These are phyloP conservation scores for Fusarium sp. DNA, from an alignment of 2,329 filamentous ascomycete genomes.

Conservation along the genomic window DNA sequence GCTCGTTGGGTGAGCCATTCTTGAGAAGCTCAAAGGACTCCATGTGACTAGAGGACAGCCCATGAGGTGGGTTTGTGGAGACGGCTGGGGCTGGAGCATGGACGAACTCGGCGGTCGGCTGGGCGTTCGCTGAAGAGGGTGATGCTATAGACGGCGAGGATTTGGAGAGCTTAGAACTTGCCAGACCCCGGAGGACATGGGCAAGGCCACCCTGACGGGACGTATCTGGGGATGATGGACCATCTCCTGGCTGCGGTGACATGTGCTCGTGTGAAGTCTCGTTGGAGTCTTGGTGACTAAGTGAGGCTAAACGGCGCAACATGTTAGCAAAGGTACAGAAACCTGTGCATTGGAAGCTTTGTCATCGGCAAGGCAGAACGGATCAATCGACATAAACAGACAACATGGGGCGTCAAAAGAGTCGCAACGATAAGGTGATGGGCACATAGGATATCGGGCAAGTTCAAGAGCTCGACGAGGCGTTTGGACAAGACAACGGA, in stretches of 20 bases:
- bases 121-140: slow-evolving; percentile 50
- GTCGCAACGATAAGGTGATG: slow-evolving; percentile 17
- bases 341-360: slow-evolving; percentile 31
- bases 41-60: slow-evolving; percentile 62
- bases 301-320: slow-evolving; percentile 43
- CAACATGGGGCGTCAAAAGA: slow-evolving; percentile 13
- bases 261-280: slow-evolving; percentile 59
- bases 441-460: slow-evolving; percentile 1
- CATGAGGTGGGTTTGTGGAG: slow-evolving; percentile 49
- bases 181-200: slow-evolving; percentile 71
- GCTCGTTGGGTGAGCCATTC: slow-evolving; percentile 61
- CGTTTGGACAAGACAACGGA: slow-evolving; percentile 12
- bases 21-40: slow-evolving; percentile 65
- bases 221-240: slow-evolving; percentile 63
- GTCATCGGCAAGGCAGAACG: slow-evolving; percentile 39
- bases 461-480: slow-evolving; percentile 7
- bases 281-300: slow-evolving; percentile 38
- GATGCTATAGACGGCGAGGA: slow-evolving; percentile 57
- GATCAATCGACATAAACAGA: slow-evolving; percentile 29
- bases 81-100: slow-evolving; percentile 53
- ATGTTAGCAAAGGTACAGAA: slow-evolving; percentile 43
- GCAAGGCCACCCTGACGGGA: slow-evolving; percentile 66
- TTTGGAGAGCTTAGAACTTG: slow-evolving; percentile 64
- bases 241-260: slow-evolving; percentile 69
- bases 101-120: slow-evolving; percentile 57